Conservation (phyloP, 306 rosid species). For the Cucurbita pepo region DNA sequence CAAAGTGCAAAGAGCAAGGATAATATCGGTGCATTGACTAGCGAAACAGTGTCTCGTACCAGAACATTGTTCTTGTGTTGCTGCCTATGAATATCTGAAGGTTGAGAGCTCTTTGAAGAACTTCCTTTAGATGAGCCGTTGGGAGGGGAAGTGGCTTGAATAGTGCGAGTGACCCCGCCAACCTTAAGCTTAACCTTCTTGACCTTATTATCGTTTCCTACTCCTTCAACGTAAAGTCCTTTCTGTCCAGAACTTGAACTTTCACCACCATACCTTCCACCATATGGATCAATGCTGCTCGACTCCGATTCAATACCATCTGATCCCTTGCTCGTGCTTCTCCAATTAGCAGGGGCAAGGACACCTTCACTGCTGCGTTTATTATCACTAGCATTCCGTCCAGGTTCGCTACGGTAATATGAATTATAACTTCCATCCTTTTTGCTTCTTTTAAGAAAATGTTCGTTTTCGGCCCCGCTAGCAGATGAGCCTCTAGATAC, state of each 20-base stretch:
- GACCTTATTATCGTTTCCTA: conserved; percentile 50
- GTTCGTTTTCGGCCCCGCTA: conserved; percentile 27
- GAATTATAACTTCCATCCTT: conserved; percentile 36
- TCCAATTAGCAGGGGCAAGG: conserved; percentile 92
- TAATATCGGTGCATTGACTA: neutral
- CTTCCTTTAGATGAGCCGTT: conserved; percentile 44
- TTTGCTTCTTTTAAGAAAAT: conserved; percentile 18
- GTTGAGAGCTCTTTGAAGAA: conserved; percentile 31
- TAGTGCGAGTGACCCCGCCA: conserved; percentile 59
- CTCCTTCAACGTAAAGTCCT: conserved; percentile 34
- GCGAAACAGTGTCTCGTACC: conserved; percentile 28
- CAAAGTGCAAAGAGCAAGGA: neutral
- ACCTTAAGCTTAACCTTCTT: conserved; percentile 85
- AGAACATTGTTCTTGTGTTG: conserved; percentile 36
- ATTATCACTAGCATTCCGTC: conserved; percentile 25
- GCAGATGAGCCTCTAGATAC: conserved; percentile 28
- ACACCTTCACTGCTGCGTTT: conserved; percentile 71
- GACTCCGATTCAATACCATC: conserved; percentile 3
- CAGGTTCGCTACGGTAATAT: conserved; percentile 36
- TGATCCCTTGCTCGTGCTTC: conserved; percentile 30
- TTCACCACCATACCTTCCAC: conserved; percentile 44
- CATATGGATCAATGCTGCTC: conserved; percentile 14
- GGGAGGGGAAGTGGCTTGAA: conserved; percentile 56
- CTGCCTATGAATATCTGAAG: conserved; percentile 29
- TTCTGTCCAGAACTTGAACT: conserved; percentile 32